Evolutionary conservation across 108 stramenopile genomes (phyloP), one percentile per base, ranked within the genome.

Genomic region (Nitzschia sp.): DNA sequence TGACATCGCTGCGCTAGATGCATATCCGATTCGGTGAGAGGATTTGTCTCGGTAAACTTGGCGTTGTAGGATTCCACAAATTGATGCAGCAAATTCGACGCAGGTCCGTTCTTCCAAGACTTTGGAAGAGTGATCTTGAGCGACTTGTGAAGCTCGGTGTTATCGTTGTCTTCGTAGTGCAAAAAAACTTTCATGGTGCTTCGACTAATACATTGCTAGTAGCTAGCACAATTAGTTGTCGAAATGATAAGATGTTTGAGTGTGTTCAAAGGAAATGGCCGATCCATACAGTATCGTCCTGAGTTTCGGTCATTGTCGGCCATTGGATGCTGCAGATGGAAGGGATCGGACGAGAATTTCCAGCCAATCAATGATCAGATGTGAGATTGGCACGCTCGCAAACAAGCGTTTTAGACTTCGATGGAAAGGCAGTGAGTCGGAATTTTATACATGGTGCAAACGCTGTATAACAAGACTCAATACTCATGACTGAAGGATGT

Each of bases 71-170:
- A 85, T 64, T 94, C 91, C 2, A 93, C 84, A 70, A 93, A 94
- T 64, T 85, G 84, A 42, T 75, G 72, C 25, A 96, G 60, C 23
- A 94, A 64, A 49, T 88, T 85, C 31, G 85, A 85, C 23, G 87
- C 76, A 3, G 93, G 93, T 13, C 93, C 95, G 1, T 70, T 80
- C 78, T 82, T 86, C 95, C 95, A 96, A 17, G 74, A 84, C 58
- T 92, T 94, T 9, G 95, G 95, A 13, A 96, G 79, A 3, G 93
- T 96, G 59, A 96, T 91, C 71, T 96, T 96, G 36, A 96, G 70
- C 2, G 92, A 82, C 73, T 94, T 94, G 78, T 94, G 91, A 15
- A 77, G 63, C 1, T 73, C 71, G 21, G 60, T 80, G 56, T 87
- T 74, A 11, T 89, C 84, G 53, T 89, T 87, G 54, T 93, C 92